A percentile compares a stretch with the other conserved stretches of the same genome.
Conservation (phyloP, 2,329 filamentous ascomycete genomes). For the Cordyceps javanica region DNA sequence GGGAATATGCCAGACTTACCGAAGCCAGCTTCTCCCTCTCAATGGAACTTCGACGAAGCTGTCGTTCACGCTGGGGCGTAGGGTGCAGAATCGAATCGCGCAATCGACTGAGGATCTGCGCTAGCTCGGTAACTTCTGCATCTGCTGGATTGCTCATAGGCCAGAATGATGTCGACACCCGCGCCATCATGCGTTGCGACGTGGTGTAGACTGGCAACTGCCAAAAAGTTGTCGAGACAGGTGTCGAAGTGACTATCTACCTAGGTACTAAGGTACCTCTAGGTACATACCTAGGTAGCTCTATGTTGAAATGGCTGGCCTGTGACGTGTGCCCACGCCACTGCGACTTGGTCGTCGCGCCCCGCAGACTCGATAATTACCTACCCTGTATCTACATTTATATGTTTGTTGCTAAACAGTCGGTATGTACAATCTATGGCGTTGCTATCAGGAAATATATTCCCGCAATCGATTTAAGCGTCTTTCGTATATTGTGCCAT, state of each 20-base stretch:
- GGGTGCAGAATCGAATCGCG: slow-evolving; percentile 59
- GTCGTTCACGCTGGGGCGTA: slow-evolving; percentile 51
- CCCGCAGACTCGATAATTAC: not conserved
- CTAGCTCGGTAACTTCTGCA: slow-evolving; percentile 43
- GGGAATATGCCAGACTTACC: slow-evolving; percentile 26
- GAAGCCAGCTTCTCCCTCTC: slow-evolving; percentile 46
- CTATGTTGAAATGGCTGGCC: not conserved
- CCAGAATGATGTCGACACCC: not conserved
- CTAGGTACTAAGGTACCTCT: no score
- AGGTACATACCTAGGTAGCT: no score
- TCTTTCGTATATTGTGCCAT: no score
- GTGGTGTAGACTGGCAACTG: not conserved
- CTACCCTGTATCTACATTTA: not conserved
- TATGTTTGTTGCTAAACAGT: no score
- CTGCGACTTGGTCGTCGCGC: not conserved
- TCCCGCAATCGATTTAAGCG: no score
- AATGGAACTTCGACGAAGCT: slow-evolving; percentile 55
- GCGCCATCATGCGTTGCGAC: slow-evolving; percentile 7
- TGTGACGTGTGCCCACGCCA: slow-evolving; percentile 4
- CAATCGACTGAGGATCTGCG: slow-evolving; percentile 58
- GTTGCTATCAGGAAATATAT: no score
- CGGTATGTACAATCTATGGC: no score
- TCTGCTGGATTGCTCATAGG: slow-evolving; percentile 16
- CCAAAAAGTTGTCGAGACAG: not conserved
- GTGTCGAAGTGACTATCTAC: no score